These are phyloP conservation scores for Skeletonema menzelii DNA, from an alignment of 108 stramenopile species.

Conservation along the genomic window DNA sequence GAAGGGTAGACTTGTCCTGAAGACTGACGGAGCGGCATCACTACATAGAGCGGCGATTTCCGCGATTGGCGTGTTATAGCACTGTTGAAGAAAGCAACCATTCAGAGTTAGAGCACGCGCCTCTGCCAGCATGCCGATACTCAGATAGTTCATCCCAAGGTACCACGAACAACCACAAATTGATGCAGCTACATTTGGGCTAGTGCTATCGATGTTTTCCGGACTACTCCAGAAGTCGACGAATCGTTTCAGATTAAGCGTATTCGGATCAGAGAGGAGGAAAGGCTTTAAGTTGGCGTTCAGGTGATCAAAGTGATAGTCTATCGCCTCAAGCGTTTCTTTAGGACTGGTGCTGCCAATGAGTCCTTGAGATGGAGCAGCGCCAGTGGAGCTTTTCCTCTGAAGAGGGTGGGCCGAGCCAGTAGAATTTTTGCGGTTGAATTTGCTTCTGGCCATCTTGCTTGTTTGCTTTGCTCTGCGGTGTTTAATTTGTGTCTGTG, in stretches of 20 bases:
- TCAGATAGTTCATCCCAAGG: background rate
- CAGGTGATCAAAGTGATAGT: background rate
- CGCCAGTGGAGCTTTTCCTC: background rate
- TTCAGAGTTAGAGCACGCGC: slow-evolving; percentile 1
- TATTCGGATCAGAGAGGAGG: background rate
- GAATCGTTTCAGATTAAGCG: background rate
- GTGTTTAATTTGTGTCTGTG: too few species aligned
- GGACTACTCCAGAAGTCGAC: background rate
- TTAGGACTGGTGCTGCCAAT: background rate
- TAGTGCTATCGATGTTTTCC: background rate
- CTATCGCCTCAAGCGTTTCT: background rate
- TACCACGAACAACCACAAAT: background rate
- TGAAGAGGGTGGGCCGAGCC: background rate
- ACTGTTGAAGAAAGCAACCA: slow-evolving; percentile 5
- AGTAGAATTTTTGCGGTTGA: background rate
- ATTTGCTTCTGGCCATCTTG: background rate
- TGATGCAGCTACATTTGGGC: background rate
- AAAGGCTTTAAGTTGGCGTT: background rate
- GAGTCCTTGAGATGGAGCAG: background rate
- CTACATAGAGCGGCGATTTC: slow-evolving; percentile 11
- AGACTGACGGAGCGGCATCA: background rate
- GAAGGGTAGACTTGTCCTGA: slow-evolving; percentile 24
- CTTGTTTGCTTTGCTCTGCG: background rate
- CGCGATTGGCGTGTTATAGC: slow-evolving; percentile 12
- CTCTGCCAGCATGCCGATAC: background rate